Percentiles rank a stretch among this genome's conserved stretches.
phyloP scores from a whole-genome alignment of 257 asterid genomes.

The Coffea canephora region DNA sequence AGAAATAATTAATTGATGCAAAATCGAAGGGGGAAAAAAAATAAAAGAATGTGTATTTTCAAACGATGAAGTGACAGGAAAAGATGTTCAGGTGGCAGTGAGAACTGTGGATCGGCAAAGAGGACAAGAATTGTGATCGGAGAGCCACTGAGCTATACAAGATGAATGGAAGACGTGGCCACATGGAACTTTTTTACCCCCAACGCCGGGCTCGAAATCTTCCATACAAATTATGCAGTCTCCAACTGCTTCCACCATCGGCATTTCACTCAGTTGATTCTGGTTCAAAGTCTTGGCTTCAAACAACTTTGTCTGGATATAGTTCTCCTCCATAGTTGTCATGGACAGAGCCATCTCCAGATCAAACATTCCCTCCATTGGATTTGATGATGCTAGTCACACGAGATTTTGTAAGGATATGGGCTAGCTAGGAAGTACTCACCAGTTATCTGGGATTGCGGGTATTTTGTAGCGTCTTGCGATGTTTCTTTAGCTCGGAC shows the following conservation, averaged over 20 bases:
- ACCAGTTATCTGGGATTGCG: too few species aligned
- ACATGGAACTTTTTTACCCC: slow-evolving; percentile 18
- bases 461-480: too few species aligned
- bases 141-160: slow-evolving; percentile 19
- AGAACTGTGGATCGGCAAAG: slow-evolving; percentile 17
- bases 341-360: slow-evolving; percentile 15
- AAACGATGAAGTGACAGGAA: too few species aligned
- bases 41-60: too few species aligned
- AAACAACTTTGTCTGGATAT: not conserved
- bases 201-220: not conserved
- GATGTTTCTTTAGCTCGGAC: too few species aligned
- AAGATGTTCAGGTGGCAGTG: not conserved
- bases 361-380: slow-evolving; percentile 9
- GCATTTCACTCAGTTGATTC: slow-evolving; percentile 14
- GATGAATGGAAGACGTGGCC: slow-evolving; percentile 16
- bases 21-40: not conserved
- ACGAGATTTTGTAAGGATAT: too few species aligned
- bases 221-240: slow-evolving; percentile 19
- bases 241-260: slow-evolving; percentile 14
- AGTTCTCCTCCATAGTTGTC: slow-evolving; percentile 13
- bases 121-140: slow-evolving; percentile 24
- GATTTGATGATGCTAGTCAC: not conserved
- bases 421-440: too few species aligned
- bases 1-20: too few species aligned
- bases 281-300: not conserved